These are phyloP conservation scores for Pichia kudriavzevii DNA, from an alignment of 1,139 yeast genomes.

Conservation along the genomic window DNA sequence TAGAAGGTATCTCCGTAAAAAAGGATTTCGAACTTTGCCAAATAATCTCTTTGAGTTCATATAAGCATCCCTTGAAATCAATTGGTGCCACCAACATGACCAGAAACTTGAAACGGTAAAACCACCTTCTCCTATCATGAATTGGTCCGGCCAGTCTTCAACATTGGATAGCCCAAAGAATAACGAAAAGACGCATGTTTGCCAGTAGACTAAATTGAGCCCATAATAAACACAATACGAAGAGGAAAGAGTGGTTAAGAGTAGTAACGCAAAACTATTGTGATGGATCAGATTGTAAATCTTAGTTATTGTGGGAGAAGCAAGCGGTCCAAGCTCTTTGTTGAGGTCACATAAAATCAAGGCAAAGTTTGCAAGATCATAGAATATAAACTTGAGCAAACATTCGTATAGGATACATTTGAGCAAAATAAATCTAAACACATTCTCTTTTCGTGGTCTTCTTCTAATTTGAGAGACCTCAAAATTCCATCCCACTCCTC, in stretches of 20 bases:
- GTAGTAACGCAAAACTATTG: neutral
- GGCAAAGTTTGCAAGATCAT: slow-evolving; percentile 5
- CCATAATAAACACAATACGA: slow-evolving; percentile 7
- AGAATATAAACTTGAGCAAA: slow-evolving; percentile 5
- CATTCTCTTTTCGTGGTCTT: neutral
- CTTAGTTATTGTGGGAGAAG: too few species aligned
- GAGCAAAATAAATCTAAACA: slow-evolving; percentile 6
- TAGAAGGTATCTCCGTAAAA: neutral
- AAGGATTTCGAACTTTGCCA: neutral
- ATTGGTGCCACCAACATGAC: slow-evolving; percentile 15
- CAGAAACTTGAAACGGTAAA: slow-evolving; percentile 7
- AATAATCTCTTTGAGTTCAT: slow-evolving; percentile 2
- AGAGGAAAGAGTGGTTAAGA: neutral
- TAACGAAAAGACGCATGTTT: slow-evolving; percentile 4
- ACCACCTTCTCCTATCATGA: slow-evolving; percentile 7
- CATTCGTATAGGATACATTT: slow-evolving; percentile 9
- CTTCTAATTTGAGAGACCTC: slow-evolving; percentile 2
- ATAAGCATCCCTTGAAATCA: slow-evolving; percentile 9
- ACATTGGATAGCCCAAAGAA: slow-evolving; percentile 1
- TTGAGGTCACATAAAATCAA: neutral
- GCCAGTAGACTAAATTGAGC: slow-evolving; percentile 8
- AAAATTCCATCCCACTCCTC: slow-evolving; percentile 14
- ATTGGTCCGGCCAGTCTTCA: slow-evolving; percentile 12
- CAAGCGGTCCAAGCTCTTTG: too few species aligned
- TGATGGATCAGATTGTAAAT: neutral